A percentile compares a stretch with the other conserved stretches of the same genome.
Evolutionary conservation across 495 filamentous ascomycete genomes (phyloP).

Genomic region (Cairneyella variabilis): DNA sequence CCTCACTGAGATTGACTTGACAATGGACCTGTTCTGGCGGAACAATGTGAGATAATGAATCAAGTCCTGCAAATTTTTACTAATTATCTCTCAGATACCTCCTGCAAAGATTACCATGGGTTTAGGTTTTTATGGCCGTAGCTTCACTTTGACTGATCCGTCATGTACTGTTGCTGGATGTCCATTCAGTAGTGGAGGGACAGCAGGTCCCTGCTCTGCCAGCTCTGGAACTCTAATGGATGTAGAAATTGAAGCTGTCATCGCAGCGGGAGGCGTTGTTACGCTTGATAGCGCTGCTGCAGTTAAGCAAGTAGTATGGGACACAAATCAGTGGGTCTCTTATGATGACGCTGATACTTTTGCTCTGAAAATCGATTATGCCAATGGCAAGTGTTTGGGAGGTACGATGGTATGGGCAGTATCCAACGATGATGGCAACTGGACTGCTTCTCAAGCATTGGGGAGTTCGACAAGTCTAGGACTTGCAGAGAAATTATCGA

Average conservation of each 20-base stretch:
- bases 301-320: slow-evolving; percentile 35
- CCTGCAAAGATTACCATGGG: slow-evolving; percentile 18
- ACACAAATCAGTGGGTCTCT: slow-evolving; percentile 40
- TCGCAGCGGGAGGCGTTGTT: no score
- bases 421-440: no score
- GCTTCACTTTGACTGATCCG: slow-evolving; percentile 11
- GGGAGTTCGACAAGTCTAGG: no score
- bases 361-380: slow-evolving; percentile 38
- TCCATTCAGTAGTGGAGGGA: not conserved
- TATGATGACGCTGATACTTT: slow-evolving; percentile 42
- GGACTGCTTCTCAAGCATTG: no score
- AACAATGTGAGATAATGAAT: slow-evolving; percentile 42
- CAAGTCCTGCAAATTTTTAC: no score
- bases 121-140: slow-evolving; percentile 14
- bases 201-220: slow-evolving; percentile 2
- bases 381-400: slow-evolving; percentile 34
- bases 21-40: slow-evolving; percentile 48
- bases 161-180: slow-evolving; percentile 2
- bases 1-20: slow-evolving; percentile 49
- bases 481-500: no score
- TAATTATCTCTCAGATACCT: no score
- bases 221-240: slow-evolving; percentile 1
- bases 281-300: slow-evolving; percentile 22
- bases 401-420: slow-evolving; percentile 44
- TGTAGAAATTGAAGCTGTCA: slow-evolving; percentile 14